Evolutionary conservation across 2,329 filamentous ascomycete genomes (phyloP).

Genomic region (Gliomastix tumulicola): DNA sequence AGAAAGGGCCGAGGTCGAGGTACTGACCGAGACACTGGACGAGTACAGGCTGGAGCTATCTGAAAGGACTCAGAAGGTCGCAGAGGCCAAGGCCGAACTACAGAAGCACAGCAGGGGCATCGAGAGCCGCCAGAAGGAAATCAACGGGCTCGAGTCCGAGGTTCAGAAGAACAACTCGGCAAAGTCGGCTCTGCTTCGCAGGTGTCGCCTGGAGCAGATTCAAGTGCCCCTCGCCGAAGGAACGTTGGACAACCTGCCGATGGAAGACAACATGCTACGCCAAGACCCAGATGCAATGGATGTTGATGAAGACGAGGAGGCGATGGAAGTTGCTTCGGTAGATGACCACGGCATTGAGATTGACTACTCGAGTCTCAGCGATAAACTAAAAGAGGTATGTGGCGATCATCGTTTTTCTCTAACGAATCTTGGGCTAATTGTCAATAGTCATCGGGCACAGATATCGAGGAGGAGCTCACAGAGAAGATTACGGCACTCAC

Average conservation of each 20-base stretch:
- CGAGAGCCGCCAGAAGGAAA: slow-evolving; percentile 63
- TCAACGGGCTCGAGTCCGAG: slow-evolving; percentile 74
- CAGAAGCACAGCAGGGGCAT: slow-evolving; percentile 81
- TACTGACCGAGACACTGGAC: slow-evolving; percentile 65
- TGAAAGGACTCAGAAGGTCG: slow-evolving; percentile 67
- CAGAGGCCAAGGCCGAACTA: slow-evolving; percentile 71
- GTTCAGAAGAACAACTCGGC: slow-evolving; percentile 79
- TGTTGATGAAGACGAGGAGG: slow-evolving; percentile 64
- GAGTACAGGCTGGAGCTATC: slow-evolving; percentile 60
- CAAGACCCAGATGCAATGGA: slow-evolving; percentile 88
- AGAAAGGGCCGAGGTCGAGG: slow-evolving; percentile 69
- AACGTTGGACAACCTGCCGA: slow-evolving; percentile 79
- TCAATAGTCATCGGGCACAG: too few species aligned
- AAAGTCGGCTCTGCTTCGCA: slow-evolving; percentile 76
- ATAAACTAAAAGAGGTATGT: slow-evolving; percentile 72
- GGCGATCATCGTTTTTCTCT: neutral
- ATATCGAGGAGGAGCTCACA: slow-evolving; percentile 67
- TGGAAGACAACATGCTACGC: slow-evolving; percentile 72
- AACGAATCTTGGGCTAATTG: slow-evolving; percentile 16
- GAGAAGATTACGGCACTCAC: slow-evolving; percentile 71
- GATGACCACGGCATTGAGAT: slow-evolving; percentile 90
- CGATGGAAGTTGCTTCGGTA: slow-evolving; percentile 56
- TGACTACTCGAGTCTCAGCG: slow-evolving; percentile 75
- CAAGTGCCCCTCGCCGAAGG: slow-evolving; percentile 70
- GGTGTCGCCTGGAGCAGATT: slow-evolving; percentile 91